Base-by-base conservation (phyloP, 1,139 yeast species). In the Wickerhamiella infanticola region DNA sequence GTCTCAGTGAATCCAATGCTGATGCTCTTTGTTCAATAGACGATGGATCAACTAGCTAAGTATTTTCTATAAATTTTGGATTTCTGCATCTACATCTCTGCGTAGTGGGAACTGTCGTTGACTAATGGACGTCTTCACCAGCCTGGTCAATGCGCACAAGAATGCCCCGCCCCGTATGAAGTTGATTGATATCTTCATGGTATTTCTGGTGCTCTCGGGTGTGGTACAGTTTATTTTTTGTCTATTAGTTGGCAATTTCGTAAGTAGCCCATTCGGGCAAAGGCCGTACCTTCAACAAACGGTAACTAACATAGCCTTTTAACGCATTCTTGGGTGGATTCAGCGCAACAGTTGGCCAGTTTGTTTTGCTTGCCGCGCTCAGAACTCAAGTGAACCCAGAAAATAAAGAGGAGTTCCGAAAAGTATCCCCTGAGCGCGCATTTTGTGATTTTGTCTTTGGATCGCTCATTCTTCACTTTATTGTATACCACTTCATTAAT, bases 241-340 rank as follows among this genome's bases (percentile, higher is more conserved):
- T 50, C 53, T 81, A 37, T 52, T 86, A 13, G 76, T 86, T 46
- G 95, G 97, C 31, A 84, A 77, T 56, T 93, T 81, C 71, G 67
- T 63, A 59, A 50, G 67, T 58, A 37, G 9, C 18, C 18, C 18
- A 18, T 18, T 18, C 18, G 18, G 18, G 18, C 18, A 18, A 18
- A 18, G 13, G 3, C 24, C 37, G 24, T 36, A 31, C 36, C 36
- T 37, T 48, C 35, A 41, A 37, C 39, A 9, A 18, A 18, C 18
- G 18, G 18, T 18, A 18, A 18, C 18, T 18, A 18, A 18, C 18
- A 18, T 43, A 65, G 68, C 99, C 99, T 24, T 90, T 93, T 73
- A 90, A 90, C 65, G 97, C 96, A 33, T 90, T 90, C 60, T 71
- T 90, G 50, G 93, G 95, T 27, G 98, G 98, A 0, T 90, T 90